Evolutionary conservation across 768 basidiomycete species (phyloP), one percentile per base, ranked within the genome.

Genomic region (Suillus hirtellus): DNA sequence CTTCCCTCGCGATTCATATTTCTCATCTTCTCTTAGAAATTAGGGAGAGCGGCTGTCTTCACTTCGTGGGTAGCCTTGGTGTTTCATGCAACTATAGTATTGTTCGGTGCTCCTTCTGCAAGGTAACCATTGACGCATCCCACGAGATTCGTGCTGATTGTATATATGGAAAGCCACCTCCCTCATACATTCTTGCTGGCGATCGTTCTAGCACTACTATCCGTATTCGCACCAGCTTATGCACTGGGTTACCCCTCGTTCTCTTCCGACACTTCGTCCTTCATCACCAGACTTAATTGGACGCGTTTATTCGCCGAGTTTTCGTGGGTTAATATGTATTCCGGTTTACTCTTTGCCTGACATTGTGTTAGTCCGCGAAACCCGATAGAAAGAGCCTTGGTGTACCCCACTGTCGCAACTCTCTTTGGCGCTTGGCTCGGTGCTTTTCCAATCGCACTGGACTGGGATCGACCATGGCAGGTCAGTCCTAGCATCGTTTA

Each of bases 401-500:
- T 96, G 19, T 95, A 92, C 69, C 93, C 96, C 17, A 84, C 85
- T 12, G 70, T 89, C 31, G 93, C 93, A 46, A 79, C 91, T 0
- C 66, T 90, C 49, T 35, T 88, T 21, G 96, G 96, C 6, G 81
- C 84, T 50, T 97, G 95, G 96, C 42, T 83, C 15, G 95, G 95
- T 17, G 86, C 84, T 11, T 80, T 96, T 53, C 92, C 94, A 2
- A 89, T 95, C 53, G 91, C 93, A 0, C 85, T 99, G 19, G 96
- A 99, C 76, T 99, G 96, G 96, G 95, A 95, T 71, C 84, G 94
- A 43, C 93, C 96, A 8, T 98, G 96, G 96, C 96, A 98, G 89
- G 95, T 92, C 60, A 62, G 85, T 77, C 42, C 46, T 19, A 12
- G 17, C 17, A 38, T 55, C 12, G 43, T 35, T 63, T 44, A 59